These are phyloP conservation scores for Erythrophleum fordii DNA, from an alignment of 306 rosid genomes.

Conservation along the genomic window DNA sequence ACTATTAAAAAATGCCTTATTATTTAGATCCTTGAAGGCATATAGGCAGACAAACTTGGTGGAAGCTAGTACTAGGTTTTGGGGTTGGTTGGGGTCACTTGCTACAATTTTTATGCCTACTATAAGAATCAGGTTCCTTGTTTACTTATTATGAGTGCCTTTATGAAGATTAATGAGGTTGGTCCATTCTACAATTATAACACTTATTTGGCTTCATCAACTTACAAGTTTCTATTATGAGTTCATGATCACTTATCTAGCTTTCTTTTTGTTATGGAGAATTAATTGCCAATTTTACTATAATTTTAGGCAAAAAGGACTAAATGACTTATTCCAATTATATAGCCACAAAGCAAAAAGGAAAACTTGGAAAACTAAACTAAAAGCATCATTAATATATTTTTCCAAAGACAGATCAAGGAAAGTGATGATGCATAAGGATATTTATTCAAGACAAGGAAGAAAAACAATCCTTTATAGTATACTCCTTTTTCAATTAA, in stretches of 20 bases:
- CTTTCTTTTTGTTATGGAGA: conserved; percentile 15
- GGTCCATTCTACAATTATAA: conserved; percentile 45
- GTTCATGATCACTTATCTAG: conserved; percentile 1
- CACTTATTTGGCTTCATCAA: conserved; percentile 25
- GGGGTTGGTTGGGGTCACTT: conserved; percentile 97
- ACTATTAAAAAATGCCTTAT: conserved; percentile 20
- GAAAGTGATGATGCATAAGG: neutral
- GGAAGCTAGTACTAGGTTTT: conserved; percentile 88
- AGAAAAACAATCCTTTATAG: neutral
- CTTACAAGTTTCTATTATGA: conserved; percentile 12
- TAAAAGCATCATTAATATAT: neutral
- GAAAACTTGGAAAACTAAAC: neutral
- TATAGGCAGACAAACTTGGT: conserved; percentile 99
- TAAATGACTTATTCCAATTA: neutral
- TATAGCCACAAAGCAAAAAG: conserved; percentile 14
- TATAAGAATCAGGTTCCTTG: conserved; percentile 84
- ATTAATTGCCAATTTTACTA: conserved; percentile 18
- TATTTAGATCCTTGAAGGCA: conserved; percentile 87
- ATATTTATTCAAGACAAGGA: neutral
- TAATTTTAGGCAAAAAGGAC: conserved; percentile 10
- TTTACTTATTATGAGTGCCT: conserved; percentile 86
- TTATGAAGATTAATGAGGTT: conserved; percentile 98
- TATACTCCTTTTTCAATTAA: neutral
- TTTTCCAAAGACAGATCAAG: neutral
- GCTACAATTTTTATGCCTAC: conserved; percentile 92